Conservation (phyloP, 73 alveolate species). For the Blepharisma stoltei region DNA sequence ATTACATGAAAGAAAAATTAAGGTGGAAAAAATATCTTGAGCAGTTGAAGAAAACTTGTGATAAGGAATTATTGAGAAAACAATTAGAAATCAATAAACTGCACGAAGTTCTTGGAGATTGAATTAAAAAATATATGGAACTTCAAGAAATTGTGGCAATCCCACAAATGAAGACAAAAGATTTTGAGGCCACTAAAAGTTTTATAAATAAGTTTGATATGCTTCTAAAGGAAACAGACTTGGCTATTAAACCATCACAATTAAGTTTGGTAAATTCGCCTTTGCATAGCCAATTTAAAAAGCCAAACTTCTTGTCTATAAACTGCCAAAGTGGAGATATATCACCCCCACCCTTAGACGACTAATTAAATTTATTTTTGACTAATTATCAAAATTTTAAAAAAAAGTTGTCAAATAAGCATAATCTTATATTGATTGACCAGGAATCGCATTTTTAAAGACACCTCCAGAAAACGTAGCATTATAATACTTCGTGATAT, state of each 20-base stretch:
- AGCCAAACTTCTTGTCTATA: background rate
- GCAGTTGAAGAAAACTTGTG: conserved; percentile 36
- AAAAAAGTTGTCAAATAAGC: too few relatives aligned
- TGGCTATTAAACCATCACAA: background rate
- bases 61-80: conserved; percentile 34
- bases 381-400: too few relatives aligned
- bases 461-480: conserved; percentile 26
- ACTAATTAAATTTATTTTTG: background rate
- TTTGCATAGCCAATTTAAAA: background rate
- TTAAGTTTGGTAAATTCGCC: background rate
- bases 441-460: conserved; percentile 12
- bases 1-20: conserved; percentile 27
- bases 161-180: background rate
- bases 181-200: too few relatives aligned
- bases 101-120: conserved; percentile 35
- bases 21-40: conserved; percentile 42
- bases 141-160: background rate
- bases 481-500: conserved; percentile 5
- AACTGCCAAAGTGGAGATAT: conserved; percentile 19
- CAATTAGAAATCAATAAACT: conserved; percentile 37
- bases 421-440: conserved; percentile 9
- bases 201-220: too few relatives aligned
- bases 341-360: background rate
- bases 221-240: background rate
- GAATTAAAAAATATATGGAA: conserved; percentile 38